Evolutionary conservation across 352 stramenopile species (phyloP).

Genomic region (Globisporangium irregulare): DNA sequence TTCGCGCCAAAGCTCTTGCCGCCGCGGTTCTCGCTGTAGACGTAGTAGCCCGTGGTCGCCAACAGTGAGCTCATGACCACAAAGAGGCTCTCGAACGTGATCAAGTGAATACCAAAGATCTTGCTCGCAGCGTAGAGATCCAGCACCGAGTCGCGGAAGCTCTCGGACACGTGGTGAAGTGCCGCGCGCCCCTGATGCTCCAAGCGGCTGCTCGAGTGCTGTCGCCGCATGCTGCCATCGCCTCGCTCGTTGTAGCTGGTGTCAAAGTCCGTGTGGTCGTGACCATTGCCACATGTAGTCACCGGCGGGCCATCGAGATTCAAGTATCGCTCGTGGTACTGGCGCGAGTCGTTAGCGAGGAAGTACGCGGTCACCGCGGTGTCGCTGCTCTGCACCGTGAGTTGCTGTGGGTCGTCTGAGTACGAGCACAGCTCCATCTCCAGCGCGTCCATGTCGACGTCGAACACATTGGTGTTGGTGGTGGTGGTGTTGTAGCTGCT

Average conservation of each 20-base stretch:
- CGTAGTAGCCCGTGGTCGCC: conserved; percentile 68
- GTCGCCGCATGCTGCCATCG: not conserved
- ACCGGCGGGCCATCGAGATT: conserved; percentile 15
- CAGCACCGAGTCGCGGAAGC: conserved; percentile 55
- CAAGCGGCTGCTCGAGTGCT: conserved; percentile 19
- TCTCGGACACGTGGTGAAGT: conserved; percentile 35
- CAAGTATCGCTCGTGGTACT: conserved; percentile 6
- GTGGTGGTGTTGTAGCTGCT: no score
- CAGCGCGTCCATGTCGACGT: conserved; percentile 11
- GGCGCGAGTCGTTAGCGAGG: conserved; percentile 9
- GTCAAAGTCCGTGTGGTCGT: conserved; percentile 24
- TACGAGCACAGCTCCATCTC: conserved; percentile 8
- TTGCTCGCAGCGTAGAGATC: conserved; percentile 78
- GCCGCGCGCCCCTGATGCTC: conserved; percentile 12
- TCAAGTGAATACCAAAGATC: conserved; percentile 71
- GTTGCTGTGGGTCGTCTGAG: conserved; percentile 8
- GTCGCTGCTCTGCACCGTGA: conserved; percentile 18
- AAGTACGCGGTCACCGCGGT: conserved; percentile 13
- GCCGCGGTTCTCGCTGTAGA: conserved; percentile 34
- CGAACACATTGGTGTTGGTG: not conserved
- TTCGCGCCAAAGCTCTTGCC: conserved; percentile 66
- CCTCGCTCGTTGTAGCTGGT: not conserved
- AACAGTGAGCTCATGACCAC: conserved; percentile 61
- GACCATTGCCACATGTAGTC: conserved; percentile 18
- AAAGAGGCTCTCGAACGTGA: conserved; percentile 77